These are phyloP conservation scores for Astrothelium subdiscretum DNA, from an alignment of 495 filamentous ascomycete genomes.

Conservation along the genomic window DNA sequence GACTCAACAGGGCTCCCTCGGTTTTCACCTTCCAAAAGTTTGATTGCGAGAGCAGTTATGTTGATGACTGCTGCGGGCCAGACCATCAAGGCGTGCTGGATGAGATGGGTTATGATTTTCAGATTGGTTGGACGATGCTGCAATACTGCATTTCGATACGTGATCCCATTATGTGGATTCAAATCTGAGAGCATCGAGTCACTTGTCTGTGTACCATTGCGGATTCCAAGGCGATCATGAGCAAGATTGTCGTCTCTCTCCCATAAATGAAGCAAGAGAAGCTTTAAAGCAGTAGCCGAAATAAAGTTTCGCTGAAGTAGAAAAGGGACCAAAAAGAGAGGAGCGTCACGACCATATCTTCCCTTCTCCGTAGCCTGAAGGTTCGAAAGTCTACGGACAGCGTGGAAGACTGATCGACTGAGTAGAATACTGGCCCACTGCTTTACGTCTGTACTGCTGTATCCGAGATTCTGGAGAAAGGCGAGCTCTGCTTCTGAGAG, in stretches of 20 bases:
- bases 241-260: neutral
- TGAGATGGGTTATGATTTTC: constrained; percentile 38
- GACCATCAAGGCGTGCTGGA: constrained; percentile 45
- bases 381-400: neutral
- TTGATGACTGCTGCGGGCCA: constrained; percentile 45
- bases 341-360: neutral
- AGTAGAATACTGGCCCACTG: constrained; percentile 47
- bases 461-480: constrained; percentile 33
- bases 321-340: constrained; percentile 16
- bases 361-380: neutral
- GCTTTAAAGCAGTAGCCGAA: neutral
- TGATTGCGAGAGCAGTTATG: constrained; percentile 29
- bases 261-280: constrained; percentile 10
- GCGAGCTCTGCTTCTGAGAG: constrained; percentile 13
- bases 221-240: neutral
- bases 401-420: neutral
- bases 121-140: constrained; percentile 23
- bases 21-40: constrained; percentile 12
- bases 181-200: constrained; percentile 4
- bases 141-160: neutral
- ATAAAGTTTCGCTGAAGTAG: constrained; percentile 14
- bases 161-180: neutral
- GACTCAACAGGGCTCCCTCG: neutral
- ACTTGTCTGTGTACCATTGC: constrained; percentile 1
- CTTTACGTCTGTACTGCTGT: constrained; percentile 38